Percentiles rank a stretch among this genome's conserved stretches.
Evolutionary conservation across 257 asterid genomes (phyloP).

Genomic region (Solanum pennellii): DNA sequence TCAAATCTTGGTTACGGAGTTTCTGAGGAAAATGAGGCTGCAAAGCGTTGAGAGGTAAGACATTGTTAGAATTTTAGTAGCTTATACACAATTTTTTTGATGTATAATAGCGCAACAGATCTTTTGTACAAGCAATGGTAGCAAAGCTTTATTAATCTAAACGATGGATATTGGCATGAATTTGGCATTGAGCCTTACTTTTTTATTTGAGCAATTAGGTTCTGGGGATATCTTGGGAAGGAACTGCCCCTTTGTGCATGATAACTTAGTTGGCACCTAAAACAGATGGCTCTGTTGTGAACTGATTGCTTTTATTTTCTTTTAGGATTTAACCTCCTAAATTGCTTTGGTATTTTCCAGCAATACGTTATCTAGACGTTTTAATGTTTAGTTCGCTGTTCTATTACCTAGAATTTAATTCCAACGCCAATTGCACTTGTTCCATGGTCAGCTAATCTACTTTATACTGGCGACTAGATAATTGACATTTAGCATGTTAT

Average conservation of each 20-base stretch:
- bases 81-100: not conserved
- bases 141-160: not conserved
- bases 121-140: not conserved
- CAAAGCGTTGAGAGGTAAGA: constrained; percentile 31
- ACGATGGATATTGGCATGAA: not conserved
- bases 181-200: not conserved
- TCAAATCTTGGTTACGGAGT: constrained; percentile 48
- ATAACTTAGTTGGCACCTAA: not conserved
- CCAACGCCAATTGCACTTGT: not conserved
- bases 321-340: not conserved
- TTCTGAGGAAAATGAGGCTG: constrained; percentile 35
- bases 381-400: not conserved
- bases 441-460: not conserved
- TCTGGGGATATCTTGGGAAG: not conserved
- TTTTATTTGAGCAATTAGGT: not conserved
- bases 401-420: not conserved
- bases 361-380: not conserved
- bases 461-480: not conserved
- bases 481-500: not conserved
- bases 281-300: not conserved
- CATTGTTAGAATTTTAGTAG: not conserved
- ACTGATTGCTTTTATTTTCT: not conserved
- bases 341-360: not conserved
- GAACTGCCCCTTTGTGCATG: not conserved
- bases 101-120: not conserved